A percentile compares a stretch with the other conserved stretches of the same genome.
Conservation (phyloP, 768 basidiomycete species). For the Lentinula guzmanii region DNA sequence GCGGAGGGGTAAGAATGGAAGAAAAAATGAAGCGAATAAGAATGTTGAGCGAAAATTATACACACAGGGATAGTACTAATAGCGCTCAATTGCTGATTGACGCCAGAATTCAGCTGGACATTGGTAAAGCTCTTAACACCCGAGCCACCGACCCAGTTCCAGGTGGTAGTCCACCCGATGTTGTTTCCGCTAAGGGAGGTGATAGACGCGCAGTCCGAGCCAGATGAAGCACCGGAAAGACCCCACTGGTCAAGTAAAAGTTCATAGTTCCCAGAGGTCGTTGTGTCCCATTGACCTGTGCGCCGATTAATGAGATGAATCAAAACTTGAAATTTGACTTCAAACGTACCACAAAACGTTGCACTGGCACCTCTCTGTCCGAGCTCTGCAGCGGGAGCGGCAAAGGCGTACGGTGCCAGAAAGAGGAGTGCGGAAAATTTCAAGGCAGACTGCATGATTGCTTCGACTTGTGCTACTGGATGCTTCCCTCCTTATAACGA, state of each 20-base stretch:
- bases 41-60: constrained; percentile 1
- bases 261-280: constrained; percentile 39
- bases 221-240: constrained; percentile 21
- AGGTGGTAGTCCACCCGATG: constrained; percentile 33
- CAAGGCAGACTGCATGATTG: constrained; percentile 11
- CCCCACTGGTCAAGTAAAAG: constrained; percentile 47
- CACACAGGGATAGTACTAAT: constrained; percentile 53
- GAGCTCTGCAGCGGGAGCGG: constrained; percentile 15
- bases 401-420: constrained; percentile 10
- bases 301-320: neutral
- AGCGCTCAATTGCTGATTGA: constrained; percentile 48
- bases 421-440: constrained; percentile 20
- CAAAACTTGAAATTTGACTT: too few species aligned
- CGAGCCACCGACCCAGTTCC: constrained; percentile 39
- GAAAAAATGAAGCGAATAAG: neutral
- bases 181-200: constrained; percentile 20
- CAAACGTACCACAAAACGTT: neutral
- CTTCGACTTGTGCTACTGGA: neutral
- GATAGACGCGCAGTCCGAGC: constrained; percentile 34
- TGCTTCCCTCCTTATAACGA: neutral
- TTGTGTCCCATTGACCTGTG: constrained; percentile 47
- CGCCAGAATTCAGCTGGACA: constrained; percentile 40
- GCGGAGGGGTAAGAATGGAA: neutral
- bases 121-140: constrained; percentile 61
- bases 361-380: constrained; percentile 32